phyloP scores from a whole-genome alignment of 2,329 filamentous ascomycete species.

The Monilinia vaccinii-corymbosi region DNA sequence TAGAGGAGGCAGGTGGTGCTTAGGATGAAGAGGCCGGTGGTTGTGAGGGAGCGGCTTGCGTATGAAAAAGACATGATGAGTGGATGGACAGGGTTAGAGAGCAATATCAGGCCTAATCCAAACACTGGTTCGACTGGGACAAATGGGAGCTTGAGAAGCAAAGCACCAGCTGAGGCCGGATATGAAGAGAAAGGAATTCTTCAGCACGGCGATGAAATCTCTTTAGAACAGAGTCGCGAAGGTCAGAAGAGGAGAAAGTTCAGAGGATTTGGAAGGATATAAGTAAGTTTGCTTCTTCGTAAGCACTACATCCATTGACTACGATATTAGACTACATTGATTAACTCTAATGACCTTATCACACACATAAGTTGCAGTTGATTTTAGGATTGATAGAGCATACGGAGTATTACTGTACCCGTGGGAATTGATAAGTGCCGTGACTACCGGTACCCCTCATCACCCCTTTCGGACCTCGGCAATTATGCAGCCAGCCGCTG shows the following conservation, averaged over 20 bases:
- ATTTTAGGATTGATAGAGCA: too few relatives aligned
- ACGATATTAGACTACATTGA: too few relatives aligned
- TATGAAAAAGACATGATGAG: background rate
- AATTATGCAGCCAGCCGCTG: too few relatives aligned
- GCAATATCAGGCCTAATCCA: background rate
- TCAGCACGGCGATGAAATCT: background rate
- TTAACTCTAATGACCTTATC: too few relatives aligned
- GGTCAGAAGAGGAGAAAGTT: background rate
- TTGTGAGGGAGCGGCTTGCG: background rate
- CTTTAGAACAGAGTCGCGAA: too few relatives aligned
- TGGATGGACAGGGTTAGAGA: background rate
- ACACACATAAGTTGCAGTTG: too few relatives aligned
- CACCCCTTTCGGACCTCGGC: background rate
- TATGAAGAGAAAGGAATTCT: background rate
- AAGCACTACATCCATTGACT: too few relatives aligned
- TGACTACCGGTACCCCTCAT: too few relatives aligned
- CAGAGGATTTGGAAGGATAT: too few relatives aligned
- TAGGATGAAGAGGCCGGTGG: background rate
- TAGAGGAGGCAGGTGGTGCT: conserved; percentile 12
- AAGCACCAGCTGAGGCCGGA: background rate
- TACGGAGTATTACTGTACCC: too few relatives aligned
- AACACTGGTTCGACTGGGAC: background rate
- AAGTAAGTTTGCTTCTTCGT: too few relatives aligned
- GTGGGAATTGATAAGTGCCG: too few relatives aligned
- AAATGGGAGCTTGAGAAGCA: background rate